phyloP scores from a whole-genome alignment of 352 stramenopile species.

The Achlya hypogyna region DNA sequence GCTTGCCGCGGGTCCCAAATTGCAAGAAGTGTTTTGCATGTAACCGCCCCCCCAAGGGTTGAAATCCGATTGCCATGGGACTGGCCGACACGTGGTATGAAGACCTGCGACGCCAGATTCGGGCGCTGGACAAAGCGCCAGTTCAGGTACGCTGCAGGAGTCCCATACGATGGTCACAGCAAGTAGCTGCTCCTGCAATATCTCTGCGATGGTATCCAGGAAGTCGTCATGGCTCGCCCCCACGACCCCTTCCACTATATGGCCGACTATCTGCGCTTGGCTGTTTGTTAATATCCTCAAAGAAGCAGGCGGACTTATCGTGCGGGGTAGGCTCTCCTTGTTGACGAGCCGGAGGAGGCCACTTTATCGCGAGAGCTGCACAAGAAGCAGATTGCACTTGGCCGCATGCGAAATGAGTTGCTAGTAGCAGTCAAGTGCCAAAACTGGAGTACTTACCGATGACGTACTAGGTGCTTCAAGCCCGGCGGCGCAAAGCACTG shows the following conservation, averaged over 20 bases:
- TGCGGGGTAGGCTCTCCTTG: background rate
- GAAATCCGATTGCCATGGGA: background rate
- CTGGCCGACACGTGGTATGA: background rate
- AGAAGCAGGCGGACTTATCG: no score
- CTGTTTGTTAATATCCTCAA: background rate
- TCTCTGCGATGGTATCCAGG: conserved; percentile 11
- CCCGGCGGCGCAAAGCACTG: background rate
- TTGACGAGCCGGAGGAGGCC: conserved; percentile 11
- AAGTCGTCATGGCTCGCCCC: conserved; percentile 13
- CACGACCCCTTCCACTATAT: conserved; percentile 16
- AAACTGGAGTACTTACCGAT: background rate
- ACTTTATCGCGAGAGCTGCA: conserved; percentile 9
- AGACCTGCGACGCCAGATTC: background rate
- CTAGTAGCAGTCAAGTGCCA: background rate
- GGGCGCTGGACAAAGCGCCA: background rate
- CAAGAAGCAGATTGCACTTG: conserved; percentile 13
- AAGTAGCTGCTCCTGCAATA: conserved; percentile 8
- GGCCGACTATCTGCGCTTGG: conserved; percentile 1
- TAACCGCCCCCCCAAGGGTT: no score
- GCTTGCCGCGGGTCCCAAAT: no score
- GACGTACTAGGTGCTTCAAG: background rate
- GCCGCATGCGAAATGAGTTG: background rate
- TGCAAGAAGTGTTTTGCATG: no score
- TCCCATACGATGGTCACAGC: background rate
- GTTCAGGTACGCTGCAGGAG: background rate